Percentiles rank a stretch among this genome's conserved stretches.
Evolutionary conservation across 495 filamentous ascomycete genomes (phyloP).

Genomic region (Neurospora africana): DNA sequence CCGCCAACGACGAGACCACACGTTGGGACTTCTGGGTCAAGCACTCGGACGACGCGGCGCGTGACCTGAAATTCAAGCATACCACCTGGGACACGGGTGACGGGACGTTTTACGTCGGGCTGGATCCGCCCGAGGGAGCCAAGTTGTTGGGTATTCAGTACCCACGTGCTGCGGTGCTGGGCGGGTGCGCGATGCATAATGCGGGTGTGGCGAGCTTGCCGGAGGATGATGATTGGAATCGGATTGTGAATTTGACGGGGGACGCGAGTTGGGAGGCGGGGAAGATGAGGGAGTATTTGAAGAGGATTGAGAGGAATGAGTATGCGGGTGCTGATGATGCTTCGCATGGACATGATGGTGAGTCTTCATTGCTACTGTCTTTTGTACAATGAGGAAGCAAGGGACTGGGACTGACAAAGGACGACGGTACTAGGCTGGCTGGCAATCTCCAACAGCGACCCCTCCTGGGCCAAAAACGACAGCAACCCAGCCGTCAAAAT

Average conservation of each 20-base stretch:
- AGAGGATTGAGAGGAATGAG: constrained; percentile 34
- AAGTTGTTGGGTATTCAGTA: constrained; percentile 37
- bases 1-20: constrained; percentile 35
- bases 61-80: constrained; percentile 32
- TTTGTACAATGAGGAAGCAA: neutral
- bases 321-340: constrained; percentile 26
- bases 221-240: constrained; percentile 36
- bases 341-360: constrained; percentile 33
- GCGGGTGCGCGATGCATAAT: constrained; percentile 42
- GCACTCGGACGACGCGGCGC: constrained; percentile 35
- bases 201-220: constrained; percentile 32
- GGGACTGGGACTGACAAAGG: neutral
- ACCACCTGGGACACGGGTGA: constrained; percentile 34
- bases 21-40: constrained; percentile 44
- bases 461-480: constrained; percentile 22
- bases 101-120: constrained; percentile 38
- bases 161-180: constrained; percentile 35
- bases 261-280: constrained; percentile 33
- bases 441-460: constrained; percentile 25
- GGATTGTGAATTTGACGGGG: constrained; percentile 34
- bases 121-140: constrained; percentile 32
- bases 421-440: constrained; percentile 27
- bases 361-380: neutral
- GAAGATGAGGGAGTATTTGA: constrained; percentile 36
- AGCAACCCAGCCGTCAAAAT: constrained; percentile 18